Evolutionary conservation across 176 grass and related monocot species (phyloP), one percentile per base, ranked within the genome.

Genomic region (Musa beccarii): DNA sequence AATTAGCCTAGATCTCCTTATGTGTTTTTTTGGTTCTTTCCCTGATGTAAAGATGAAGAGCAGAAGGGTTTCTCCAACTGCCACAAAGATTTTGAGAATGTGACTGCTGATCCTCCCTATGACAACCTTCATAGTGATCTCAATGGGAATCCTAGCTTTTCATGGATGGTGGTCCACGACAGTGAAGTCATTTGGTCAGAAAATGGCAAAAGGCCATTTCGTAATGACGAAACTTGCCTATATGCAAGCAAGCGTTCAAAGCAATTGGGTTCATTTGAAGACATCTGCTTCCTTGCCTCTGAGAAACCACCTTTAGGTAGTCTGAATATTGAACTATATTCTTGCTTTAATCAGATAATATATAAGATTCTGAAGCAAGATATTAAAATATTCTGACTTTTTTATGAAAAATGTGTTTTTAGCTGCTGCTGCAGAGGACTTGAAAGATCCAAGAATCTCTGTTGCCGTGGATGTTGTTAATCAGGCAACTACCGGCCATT

Each of bases 181-280:
- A 43, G 34, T 0, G 34, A 73, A 50, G 59, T 49, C n/a, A 53
- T 49, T 43, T 53, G 57, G 16, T 52, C 22, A 71, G 86, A 84
- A 69, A 74, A 86, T 71, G 68, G 78, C 66, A 96, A 96, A 74
- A 81, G 86, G 53, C 34, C 76, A 49, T 12, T 73, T 16, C 2
- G 4, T 80, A 63, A 69, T 79, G 82, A 96, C 79, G 76, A 80
- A 25, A 59, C 82, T 79, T 82, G 74, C 65, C 83, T 87, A 78
- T 61, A 72, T 79, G 74, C 74, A 66, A 83, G 79, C 74, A 96
- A 96, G 69, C 92, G 82, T 54, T 73, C 57, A 17, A 96, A 83
- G 75, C 89, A 87, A 81, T 74, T 70, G 17, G 73, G 67, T 79
- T 76, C 76, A 51, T 54, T 75, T 64, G 73, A 79, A 69, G 77